Evolutionary conservation across 208 protist genomes (phyloP).

Genomic region (Crithidia sp.): DNA sequence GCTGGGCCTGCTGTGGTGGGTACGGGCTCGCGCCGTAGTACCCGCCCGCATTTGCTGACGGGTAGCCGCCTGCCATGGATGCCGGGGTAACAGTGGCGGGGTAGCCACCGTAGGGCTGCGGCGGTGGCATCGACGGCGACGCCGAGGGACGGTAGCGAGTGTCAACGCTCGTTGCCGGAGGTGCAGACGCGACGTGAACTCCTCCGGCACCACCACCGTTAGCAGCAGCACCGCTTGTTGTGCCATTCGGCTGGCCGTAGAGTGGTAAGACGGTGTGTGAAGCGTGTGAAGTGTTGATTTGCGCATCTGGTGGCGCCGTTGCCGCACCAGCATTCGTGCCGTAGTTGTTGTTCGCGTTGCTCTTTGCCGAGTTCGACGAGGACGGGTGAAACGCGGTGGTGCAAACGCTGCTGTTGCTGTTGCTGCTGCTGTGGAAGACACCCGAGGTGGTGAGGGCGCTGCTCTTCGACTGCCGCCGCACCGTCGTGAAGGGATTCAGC

Average conservation of each 20-base stretch:
- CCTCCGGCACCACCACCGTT: not conserved
- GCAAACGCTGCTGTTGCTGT: not conserved
- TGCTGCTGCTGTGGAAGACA: not conserved
- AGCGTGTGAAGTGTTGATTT: not conserved
- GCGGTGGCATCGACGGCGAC: not conserved
- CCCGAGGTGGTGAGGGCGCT: not conserved
- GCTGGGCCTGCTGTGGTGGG: not conserved
- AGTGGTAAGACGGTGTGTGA: no score
- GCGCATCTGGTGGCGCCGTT: not conserved
- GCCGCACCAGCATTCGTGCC: not conserved
- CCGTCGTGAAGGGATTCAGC: slow-evolving; percentile 26
- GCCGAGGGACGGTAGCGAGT: not conserved
- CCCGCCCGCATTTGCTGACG: not conserved
- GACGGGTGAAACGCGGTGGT: not conserved
- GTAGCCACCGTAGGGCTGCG: slow-evolving; percentile 3
- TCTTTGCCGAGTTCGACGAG: not conserved
- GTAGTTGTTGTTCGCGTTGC: no score
- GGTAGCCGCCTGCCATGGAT: not conserved
- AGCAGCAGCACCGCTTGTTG: no score
- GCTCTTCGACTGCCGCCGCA: not conserved
- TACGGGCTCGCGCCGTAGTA: slow-evolving; percentile 11
- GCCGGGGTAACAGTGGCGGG: not conserved
- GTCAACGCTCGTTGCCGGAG: not conserved
- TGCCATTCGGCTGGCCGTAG: no score
- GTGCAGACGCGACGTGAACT: not conserved